Percentiles rank a stretch among this genome's conserved stretches.
Evolutionary conservation across 148 eudicot species (phyloP).

Genomic region (Cornus controversa): DNA sequence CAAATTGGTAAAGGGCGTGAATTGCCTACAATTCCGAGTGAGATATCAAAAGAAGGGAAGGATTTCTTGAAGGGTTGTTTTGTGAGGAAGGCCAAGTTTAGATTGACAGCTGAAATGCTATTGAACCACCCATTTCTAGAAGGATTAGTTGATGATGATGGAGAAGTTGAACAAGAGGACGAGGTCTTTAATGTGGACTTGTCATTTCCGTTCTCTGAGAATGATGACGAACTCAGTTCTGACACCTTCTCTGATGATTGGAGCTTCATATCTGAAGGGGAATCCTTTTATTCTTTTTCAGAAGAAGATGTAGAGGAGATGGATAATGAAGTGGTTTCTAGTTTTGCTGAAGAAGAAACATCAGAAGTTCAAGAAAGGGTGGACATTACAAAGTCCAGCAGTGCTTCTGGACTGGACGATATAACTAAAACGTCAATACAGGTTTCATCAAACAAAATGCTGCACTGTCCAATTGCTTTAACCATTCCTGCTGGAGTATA

Average conservation of each 20-base stretch:
- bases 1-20: constrained; percentile 21
- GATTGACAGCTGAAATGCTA: constrained; percentile 45
- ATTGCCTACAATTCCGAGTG: constrained; percentile 24
- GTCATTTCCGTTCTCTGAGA: neutral
- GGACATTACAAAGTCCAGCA: constrained; percentile 8
- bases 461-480: constrained; percentile 19
- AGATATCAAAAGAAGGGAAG: constrained; percentile 29
- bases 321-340: constrained; percentile 6
- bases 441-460: constrained; percentile 13
- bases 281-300: constrained; percentile 9
- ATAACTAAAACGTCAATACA: constrained; percentile 4
- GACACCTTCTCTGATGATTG: constrained; percentile 18
- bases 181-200: neutral
- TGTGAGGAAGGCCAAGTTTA: constrained; percentile 26
- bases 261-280: constrained; percentile 17
- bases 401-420: constrained; percentile 4
- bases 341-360: constrained; percentile 19
- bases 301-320: constrained; percentile 13
- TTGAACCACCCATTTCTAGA: constrained; percentile 39
- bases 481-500: constrained; percentile 33
- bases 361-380: constrained; percentile 12
- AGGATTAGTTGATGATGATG: constrained; percentile 23
- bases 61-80: constrained; percentile 46
- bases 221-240: constrained; percentile 13
- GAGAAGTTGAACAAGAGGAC: constrained; percentile 21